Evolutionary conservation across 2,329 filamentous ascomycete genomes (phyloP).

Genomic region (Exophiala oligosperma): DNA sequence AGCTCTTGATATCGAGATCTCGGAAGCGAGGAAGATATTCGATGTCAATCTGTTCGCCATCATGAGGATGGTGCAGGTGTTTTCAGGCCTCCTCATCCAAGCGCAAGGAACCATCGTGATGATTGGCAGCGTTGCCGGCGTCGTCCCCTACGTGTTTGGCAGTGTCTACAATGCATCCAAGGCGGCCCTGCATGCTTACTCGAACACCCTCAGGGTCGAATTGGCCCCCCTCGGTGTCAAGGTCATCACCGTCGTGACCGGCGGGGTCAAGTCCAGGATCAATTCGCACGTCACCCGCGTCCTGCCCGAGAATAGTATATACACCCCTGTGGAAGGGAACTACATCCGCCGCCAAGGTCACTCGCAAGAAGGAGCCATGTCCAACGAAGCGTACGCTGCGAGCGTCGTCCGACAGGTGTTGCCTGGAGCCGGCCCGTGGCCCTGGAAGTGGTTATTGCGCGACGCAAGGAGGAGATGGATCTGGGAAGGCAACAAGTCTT

Average conservation of each 20-base stretch:
- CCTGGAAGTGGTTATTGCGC: conserved; percentile 25
- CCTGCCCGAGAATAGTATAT: conserved; percentile 21
- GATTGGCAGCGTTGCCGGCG: conserved; percentile 21
- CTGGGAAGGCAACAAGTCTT: conserved; percentile 23
- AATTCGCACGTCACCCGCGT: conserved; percentile 15
- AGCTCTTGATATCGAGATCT: conserved; percentile 33
- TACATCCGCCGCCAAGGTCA: conserved; percentile 24
- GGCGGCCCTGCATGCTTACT: conserved; percentile 59
- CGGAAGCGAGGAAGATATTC: conserved; percentile 34
- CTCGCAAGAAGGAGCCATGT: conserved; percentile 26
- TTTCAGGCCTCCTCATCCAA: conserved; percentile 30
- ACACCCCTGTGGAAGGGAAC: conserved; percentile 16
- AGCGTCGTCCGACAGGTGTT: conserved; percentile 26
- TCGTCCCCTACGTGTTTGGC: conserved; percentile 29
- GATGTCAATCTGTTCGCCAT: conserved; percentile 38
- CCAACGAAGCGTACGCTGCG: conserved; percentile 21
- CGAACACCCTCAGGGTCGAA: conserved; percentile 55
- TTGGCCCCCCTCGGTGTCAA: conserved; percentile 43
- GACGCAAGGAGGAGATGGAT: conserved; percentile 27
- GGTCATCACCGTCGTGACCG: conserved; percentile 58
- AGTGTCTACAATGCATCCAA: conserved; percentile 58
- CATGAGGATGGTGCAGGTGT: conserved; percentile 37
- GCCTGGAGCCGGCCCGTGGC: conserved; percentile 24
- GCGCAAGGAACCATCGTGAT: conserved; percentile 26
- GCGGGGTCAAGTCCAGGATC: conserved; percentile 61